A percentile compares a stretch with the other conserved stretches of the same genome.
Conservation (phyloP, 176 grass and related monocot genomes). For the Guadua angustifolia region DNA sequence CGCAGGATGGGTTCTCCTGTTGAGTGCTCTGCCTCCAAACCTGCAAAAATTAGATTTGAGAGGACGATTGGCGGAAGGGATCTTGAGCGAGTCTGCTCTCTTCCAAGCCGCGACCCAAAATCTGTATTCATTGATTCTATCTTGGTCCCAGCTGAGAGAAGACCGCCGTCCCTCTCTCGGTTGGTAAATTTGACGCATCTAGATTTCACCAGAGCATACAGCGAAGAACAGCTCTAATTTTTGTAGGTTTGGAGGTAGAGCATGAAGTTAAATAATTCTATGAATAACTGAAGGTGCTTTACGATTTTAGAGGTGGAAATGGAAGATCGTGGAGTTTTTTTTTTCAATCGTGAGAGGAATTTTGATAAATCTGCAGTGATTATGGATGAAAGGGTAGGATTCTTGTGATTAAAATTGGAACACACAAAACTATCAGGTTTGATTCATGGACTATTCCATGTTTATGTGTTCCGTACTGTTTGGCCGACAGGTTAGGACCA, state of each 20-base stretch:
- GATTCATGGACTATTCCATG: not conserved
- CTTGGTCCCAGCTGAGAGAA: too few relatives aligned
- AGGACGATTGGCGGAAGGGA: too few relatives aligned
- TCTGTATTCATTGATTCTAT: not conserved
- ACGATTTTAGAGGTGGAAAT: not conserved
- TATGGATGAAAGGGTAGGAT: not conserved
- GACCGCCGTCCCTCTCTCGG: too few relatives aligned
- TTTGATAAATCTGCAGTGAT: not conserved
- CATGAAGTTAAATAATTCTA: not conserved
- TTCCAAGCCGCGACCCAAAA: too few relatives aligned
- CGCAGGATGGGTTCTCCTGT: not conserved
- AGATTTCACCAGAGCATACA: too few relatives aligned
- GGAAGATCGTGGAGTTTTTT: not conserved
- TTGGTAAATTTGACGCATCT: too few relatives aligned
- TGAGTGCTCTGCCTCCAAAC: too few relatives aligned
- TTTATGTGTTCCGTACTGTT: not conserved
- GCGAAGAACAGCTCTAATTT: too few relatives aligned
- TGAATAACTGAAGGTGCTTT: not conserved
- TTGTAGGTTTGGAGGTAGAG: too few relatives aligned
- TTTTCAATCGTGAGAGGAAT: too few relatives aligned
- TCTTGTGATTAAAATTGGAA: slow-evolving; percentile 5
- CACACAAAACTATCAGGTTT: not conserved
- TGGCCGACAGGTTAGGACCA: not conserved
- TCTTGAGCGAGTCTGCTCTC: too few relatives aligned
- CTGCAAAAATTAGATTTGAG: too few relatives aligned